A percentile compares a stretch with the other conserved stretches of the same genome.
These are phyloP conservation scores for Apiospora saccharicola DNA, from an alignment of 2,329 filamentous ascomycete genomes.

Conservation along the genomic window DNA sequence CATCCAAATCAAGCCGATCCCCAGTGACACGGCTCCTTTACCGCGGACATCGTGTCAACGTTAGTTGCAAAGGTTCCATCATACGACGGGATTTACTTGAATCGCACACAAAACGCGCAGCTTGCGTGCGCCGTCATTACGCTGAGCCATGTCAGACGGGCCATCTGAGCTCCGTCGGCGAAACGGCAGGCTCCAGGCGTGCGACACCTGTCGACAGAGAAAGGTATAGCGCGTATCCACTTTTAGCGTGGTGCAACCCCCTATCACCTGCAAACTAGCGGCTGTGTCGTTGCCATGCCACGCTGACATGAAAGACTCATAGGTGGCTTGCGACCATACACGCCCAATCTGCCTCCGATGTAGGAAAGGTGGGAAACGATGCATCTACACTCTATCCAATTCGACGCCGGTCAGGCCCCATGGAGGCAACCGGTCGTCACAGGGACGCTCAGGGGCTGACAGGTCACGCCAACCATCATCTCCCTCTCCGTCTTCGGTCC, in stretches of 20 bases:
- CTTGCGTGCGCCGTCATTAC: conserved; percentile 3
- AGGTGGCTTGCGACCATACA: conserved; percentile 52
- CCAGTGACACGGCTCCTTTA: neutral
- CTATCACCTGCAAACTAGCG: too few relatives aligned
- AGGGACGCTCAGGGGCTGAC: neutral
- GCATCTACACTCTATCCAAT: conserved; percentile 44
- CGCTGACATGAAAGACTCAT: neutral
- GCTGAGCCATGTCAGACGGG: neutral
- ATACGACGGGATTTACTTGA: neutral
- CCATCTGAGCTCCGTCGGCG: conserved; percentile 23
- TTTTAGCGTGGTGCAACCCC: neutral
- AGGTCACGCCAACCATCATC: conserved; percentile 12
- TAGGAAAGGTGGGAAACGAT: conserved; percentile 43
- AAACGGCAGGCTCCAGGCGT: conserved; percentile 29
- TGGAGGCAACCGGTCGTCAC: conserved; percentile 12
- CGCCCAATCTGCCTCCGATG: conserved; percentile 51
- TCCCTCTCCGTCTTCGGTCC: conserved; percentile 23
- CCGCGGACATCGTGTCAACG: neutral
- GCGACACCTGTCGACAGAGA: conserved; percentile 28
- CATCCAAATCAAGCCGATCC: neutral
- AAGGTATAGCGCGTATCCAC: conserved; percentile 17
- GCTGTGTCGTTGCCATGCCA: neutral
- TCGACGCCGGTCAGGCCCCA: conserved; percentile 13
- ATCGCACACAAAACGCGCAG: neutral
- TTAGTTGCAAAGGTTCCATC: neutral